A percentile compares a stretch with the other conserved stretches of the same genome.
Conservation (phyloP, 176 grass and related monocot genomes). For the Aechmea fasciata region DNA sequence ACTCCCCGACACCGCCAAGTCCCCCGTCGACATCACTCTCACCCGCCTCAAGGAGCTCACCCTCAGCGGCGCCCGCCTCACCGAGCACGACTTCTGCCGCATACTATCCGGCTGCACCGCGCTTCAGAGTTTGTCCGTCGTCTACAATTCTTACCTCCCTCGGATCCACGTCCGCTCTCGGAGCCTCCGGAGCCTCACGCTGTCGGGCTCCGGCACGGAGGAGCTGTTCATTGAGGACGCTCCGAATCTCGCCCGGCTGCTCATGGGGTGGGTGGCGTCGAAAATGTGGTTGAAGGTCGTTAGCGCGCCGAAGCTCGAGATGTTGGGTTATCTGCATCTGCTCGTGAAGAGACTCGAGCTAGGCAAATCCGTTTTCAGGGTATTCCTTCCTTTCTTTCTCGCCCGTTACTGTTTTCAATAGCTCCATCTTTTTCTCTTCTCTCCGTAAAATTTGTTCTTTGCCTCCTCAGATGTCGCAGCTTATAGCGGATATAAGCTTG, state of each 20-base stretch:
- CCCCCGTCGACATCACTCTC: background rate
- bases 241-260: slow-evolving; percentile 26
- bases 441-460: background rate
- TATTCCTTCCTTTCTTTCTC: background rate
- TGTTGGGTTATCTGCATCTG: slow-evolving; percentile 25
- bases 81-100: background rate
- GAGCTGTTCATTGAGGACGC: slow-evolving; percentile 19
- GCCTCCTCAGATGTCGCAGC: slow-evolving; percentile 16
- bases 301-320: slow-evolving; percentile 3
- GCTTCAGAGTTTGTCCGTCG: slow-evolving; percentile 22
- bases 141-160: slow-evolving; percentile 16
- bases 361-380: slow-evolving; percentile 24
- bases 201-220: background rate
- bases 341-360: slow-evolving; percentile 13
- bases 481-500: slow-evolving; percentile 33
- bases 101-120: slow-evolving; percentile 22
- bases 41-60: slow-evolving; percentile 18
- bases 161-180: slow-evolving; percentile 8
- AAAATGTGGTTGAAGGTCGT: slow-evolving; percentile 21
- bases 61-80: background rate
- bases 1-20: slow-evolving; percentile 6
- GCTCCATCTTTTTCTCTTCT: background rate
- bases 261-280: background rate
- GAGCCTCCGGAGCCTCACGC: slow-evolving; percentile 10
- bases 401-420: too few relatives aligned